phyloP scores from a whole-genome alignment of 179 eudicot species.

The Beta macrorhiza region DNA sequence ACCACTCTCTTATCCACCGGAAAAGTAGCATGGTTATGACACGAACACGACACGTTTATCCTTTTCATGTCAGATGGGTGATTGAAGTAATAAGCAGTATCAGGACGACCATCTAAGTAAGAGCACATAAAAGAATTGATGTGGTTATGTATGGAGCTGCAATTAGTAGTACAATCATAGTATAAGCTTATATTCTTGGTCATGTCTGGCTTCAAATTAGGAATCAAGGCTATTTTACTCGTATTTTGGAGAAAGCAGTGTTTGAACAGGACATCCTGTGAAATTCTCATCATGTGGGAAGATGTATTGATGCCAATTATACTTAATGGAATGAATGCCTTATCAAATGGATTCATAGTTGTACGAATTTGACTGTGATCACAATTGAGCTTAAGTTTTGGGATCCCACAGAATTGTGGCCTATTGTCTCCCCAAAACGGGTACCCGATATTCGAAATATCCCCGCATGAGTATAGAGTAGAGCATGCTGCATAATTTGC shows the following conservation, averaged over 20 bases:
- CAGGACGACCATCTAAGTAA: no score
- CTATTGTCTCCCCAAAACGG: constrained; percentile 23
- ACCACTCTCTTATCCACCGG: constrained; percentile 13
- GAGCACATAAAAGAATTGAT: not conserved
- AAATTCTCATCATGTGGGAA: not conserved
- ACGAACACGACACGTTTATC: not conserved
- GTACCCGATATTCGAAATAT: constrained; percentile 7
- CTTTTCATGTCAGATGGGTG: not conserved
- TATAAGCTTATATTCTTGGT: constrained; percentile 11
- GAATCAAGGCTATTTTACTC: not conserved
- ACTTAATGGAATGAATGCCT: not conserved
- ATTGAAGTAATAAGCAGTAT: not conserved
- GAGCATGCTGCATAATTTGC: constrained; percentile 11
- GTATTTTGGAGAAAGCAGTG: not conserved
- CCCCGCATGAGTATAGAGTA: constrained; percentile 16
- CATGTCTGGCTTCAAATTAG: not conserved
- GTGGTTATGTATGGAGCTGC: not conserved
- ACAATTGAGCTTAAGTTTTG: constrained; percentile 14
- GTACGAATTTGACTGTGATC: not conserved
- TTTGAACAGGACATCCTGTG: not conserved
- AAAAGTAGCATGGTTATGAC: not conserved
- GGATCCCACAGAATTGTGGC: constrained; percentile 24
- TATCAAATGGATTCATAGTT: not conserved
- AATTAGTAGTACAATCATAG: constrained; percentile 10
- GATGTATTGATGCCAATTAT: constrained; percentile 15